A percentile compares a stretch with the other conserved stretches of the same genome.
phyloP scores from a whole-genome alignment of 441 rosid genomes.

The Erodium moschatum region DNA sequence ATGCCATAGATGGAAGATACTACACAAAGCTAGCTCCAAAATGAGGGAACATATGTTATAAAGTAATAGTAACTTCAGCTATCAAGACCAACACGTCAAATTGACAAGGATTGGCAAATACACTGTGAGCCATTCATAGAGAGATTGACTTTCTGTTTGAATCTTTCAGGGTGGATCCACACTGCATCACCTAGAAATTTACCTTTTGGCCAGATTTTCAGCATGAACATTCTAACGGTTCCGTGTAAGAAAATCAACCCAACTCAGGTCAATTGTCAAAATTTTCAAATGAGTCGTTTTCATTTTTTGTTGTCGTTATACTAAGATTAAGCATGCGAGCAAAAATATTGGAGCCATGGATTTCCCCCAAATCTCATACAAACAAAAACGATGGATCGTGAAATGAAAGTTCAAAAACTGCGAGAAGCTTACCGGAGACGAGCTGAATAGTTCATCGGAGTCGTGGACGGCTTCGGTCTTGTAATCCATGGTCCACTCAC shows the following conservation, averaged over 20 bases:
- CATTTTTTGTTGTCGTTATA: no score
- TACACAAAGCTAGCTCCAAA: neutral
- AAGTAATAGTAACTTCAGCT: neutral
- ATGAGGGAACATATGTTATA: neutral
- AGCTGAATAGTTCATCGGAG: no score
- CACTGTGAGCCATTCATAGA: neutral
- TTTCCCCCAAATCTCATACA: constrained; percentile 1
- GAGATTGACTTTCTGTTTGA: constrained; percentile 1
- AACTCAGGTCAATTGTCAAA: no score
- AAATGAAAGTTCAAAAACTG: neutral
- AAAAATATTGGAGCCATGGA: neutral
- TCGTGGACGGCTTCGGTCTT: no score
- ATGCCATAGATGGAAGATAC: constrained; percentile 15
- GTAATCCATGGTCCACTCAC: no score
- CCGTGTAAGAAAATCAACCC: no score
- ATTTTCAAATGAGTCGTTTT: no score
- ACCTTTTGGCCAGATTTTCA: no score
- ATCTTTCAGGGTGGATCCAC: neutral
- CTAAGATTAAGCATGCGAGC: no score
- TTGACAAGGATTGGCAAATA: neutral
- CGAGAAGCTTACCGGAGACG: neutral
- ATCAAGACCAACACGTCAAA: neutral
- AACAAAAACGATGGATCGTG: neutral
- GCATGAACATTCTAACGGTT: no score
- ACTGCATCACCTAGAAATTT: no score